These are phyloP conservation scores for Mycena crocata DNA, from an alignment of 768 basidiomycete genomes.

Conservation along the genomic window DNA sequence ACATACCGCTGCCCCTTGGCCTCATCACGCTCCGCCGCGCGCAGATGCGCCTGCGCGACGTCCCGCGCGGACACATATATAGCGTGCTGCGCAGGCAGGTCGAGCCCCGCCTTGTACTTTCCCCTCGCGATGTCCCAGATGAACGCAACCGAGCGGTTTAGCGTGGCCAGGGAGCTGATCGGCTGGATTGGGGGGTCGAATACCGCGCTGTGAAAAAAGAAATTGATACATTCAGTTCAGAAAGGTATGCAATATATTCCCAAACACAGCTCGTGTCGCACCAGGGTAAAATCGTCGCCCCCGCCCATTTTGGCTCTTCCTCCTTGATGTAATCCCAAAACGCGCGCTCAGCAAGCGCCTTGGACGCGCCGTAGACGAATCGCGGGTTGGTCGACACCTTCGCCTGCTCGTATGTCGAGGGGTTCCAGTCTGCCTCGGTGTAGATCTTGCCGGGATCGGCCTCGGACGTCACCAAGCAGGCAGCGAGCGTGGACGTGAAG, in stretches of 20 bases:
- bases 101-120: conserved; percentile 1
- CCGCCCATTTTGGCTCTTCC: conserved; percentile 14
- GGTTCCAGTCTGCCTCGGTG: conserved; percentile 63
- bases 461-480: neutral
- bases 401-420: conserved; percentile 4
- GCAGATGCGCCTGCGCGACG: conserved; percentile 58
- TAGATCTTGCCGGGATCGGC: conserved; percentile 28
- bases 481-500: conserved; percentile 49
- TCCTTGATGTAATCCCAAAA: conserved; percentile 17
- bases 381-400: conserved; percentile 1
- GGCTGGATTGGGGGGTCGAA: conserved; percentile 40
- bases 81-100: neutral
- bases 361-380: conserved; percentile 54
- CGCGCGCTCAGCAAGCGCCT: conserved; percentile 59
- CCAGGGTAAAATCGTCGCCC: neutral
- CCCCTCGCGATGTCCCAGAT: conserved; percentile 6
- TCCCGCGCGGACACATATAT: conserved; percentile 54
- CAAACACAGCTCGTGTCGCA: neutral
- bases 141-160: conserved; percentile 42
- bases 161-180: conserved; percentile 35
- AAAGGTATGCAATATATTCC: neutral
- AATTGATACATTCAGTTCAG: neutral
- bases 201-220: conserved; percentile 29
- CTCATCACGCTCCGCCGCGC: conserved; percentile 53
- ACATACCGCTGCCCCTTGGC: conserved; percentile 61